phyloP scores from a whole-genome alignment of 345 rosid species.

The Gynandropsis gynandra region DNA sequence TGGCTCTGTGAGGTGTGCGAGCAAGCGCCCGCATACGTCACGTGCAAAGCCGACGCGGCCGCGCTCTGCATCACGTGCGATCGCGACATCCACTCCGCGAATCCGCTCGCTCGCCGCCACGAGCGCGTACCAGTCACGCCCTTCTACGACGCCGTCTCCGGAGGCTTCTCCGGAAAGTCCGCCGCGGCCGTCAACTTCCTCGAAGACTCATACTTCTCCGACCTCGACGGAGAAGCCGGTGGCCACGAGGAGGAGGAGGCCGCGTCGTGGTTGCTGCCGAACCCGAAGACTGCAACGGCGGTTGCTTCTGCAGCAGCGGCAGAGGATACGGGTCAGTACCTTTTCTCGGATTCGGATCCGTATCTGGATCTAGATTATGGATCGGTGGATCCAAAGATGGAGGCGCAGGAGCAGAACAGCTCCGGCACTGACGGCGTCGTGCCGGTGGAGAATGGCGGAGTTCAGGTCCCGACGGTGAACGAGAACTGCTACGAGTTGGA shows the following conservation, averaged over 20 bases:
- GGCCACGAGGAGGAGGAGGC: conserved; percentile 78
- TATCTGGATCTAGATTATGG: conserved; percentile 68
- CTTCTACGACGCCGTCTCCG: conserved; percentile 50
- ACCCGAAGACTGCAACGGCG: conserved; percentile 42
- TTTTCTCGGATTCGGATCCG: conserved; percentile 70
- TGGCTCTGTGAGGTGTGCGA: conserved; percentile 95
- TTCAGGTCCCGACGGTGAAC: conserved; percentile 33
- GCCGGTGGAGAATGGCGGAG: conserved; percentile 46
- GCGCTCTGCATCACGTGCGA: conserved; percentile 92
- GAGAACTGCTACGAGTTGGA: conserved; percentile 56
- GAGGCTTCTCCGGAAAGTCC: conserved; percentile 32
- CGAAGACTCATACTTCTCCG: conserved; percentile 49
- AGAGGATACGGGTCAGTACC: conserved; percentile 47
- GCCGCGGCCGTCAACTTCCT: conserved; percentile 41
- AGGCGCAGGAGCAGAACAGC: conserved; percentile 61
- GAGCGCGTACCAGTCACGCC: conserved; percentile 80
- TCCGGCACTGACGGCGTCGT: conserved; percentile 87
- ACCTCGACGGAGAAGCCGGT: conserved; percentile 37
- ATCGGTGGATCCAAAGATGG: conserved; percentile 53
- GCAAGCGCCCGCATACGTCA: conserved; percentile 95
- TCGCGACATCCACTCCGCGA: conserved; percentile 95
- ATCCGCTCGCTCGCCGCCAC: conserved; percentile 87
- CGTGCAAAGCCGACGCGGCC: conserved; percentile 99
- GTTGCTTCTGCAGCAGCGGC: background rate
- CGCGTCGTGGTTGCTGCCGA: conserved; percentile 85